Evolutionary conservation across 1,284 basidiomycete species (phyloP), one percentile per base, ranked within the genome.

Genomic region (Fomitiporia mediterranea): DNA sequence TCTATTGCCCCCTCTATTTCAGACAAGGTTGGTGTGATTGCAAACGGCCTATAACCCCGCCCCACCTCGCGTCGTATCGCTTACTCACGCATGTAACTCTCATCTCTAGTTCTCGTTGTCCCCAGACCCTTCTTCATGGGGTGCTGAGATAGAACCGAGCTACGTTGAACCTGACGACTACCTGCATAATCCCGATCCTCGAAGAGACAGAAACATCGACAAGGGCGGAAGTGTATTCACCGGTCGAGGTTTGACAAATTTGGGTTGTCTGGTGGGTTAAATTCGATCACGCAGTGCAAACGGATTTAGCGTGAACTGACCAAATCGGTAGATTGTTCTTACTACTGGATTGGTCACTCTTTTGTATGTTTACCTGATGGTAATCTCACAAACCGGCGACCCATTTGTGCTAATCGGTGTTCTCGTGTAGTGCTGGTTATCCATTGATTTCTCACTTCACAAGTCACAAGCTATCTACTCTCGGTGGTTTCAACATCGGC

Each of bases 401-500:
- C n/a, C n/a, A n/a, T n/a, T n/a, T n/a, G 25, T 19, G 32, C 34
- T 51, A 59, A 28, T 17, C 15, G 38, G 35, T 49, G 46, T 56
- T 43, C 30, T 42, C n/a, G 11, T 25, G 30, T 56, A 89, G 86
- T 65, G 89, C 84, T 21, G 92, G 88, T 27, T 95, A 90, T 66
- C 93, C 93, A 13, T 70, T 96, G 57, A 79, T 91, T 64, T 77
- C 81, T 9, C 86, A 83, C 66, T 84, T 89, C 65, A 82, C 78
- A 3, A 68, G 71, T 38, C 70, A 74, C 25, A 61, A 66, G 9
- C 73, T 73, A 25, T 81, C 82, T 1, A 77, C 70, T 2, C 68
- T 78, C 8, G 86, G 85, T 13, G 90, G 83, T 1, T 89, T 86
- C 68, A 90, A 90, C 64, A 64, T 91, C 19, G 91, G 91, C 28